Evolutionary conservation across 2,329 filamentous ascomycete species (phyloP), one percentile per base, ranked within the genome.

Genomic region (Hypoxylon sp.): DNA sequence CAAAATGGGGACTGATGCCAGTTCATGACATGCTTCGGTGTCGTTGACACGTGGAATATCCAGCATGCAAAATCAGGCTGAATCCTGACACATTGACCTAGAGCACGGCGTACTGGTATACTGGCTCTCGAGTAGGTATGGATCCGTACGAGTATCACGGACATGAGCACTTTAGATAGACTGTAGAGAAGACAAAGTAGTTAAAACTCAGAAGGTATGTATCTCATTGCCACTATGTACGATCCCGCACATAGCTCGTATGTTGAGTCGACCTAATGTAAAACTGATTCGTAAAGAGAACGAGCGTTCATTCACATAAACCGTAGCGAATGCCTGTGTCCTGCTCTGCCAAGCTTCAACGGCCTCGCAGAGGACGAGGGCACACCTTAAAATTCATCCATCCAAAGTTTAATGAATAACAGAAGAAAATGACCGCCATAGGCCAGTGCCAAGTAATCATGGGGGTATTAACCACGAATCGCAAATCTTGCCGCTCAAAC

Each of bases 401-500:
- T 34, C 47, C n/a, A 35, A 48, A 52, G 11, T 36, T 41, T 16
- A 16, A 38, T 25, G n/a, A 45, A 48, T 12, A 55, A 59, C 56
- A 57, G 45, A 59, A 46, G 53, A 59, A n/a, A 45, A 59, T 38
- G 45, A 48, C 50, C 42, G 36, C 23, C 6, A 41, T 12, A 46
- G 53, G 36, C 40, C 46, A 30, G 55, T 51, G 36, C 35, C 37
- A 54, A 44, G 44, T 51, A 31, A 42, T 36, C 32, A 42, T n/a
- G n/a, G 55, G 55, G 56, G 56, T 57, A 59, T 59, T 59, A 48
- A 30, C 56, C 52, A 48, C 56, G 38, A 57, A 48, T 49, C 46
- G 43, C 56, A 53, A 55, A 41, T 43, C 44, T 46, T 51, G 43
- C 51, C 55, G 48, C 57, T 56, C 51, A 32, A 61, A 61, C 58